phyloP scores from a whole-genome alignment of 2,329 filamentous ascomycete species.

The Tolypocladium album region DNA sequence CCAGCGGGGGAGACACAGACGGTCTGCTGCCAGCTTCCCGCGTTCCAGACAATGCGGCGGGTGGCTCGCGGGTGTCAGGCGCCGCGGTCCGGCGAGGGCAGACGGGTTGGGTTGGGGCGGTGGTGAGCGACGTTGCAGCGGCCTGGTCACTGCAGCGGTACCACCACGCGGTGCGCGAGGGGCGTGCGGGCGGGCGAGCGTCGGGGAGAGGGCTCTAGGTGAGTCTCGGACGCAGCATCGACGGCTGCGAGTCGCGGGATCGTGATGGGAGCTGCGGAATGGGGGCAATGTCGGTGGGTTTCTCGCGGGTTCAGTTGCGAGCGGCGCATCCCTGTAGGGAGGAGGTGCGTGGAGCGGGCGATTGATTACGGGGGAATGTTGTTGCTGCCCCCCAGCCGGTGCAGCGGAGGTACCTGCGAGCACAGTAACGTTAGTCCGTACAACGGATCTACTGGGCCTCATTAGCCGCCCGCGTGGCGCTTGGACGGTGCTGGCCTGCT shows the following conservation, averaged over 20 bases:
- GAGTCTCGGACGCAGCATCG: not conserved
- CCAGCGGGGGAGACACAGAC: constrained; percentile 19
- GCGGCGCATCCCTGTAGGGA: not conserved
- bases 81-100: constrained; percentile 5
- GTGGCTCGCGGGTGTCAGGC: constrained; percentile 11
- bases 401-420: not conserved
- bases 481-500: not conserved
- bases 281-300: not conserved
- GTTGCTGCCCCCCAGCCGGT: not conserved
- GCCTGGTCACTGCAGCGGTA: not conserved
- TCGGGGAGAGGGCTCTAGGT: not conserved
- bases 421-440: no score
- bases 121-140: not conserved
- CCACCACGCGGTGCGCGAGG: not conserved
- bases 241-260: not conserved
- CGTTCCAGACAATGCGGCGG: constrained; percentile 27
- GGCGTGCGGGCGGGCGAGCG: not conserved
- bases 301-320: not conserved
- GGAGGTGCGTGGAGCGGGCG: not conserved
- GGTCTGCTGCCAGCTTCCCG: constrained; percentile 21
- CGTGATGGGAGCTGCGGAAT: not conserved
- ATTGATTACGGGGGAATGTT: not conserved
- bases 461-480: not conserved
- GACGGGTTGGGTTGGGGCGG: not conserved
- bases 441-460: no score